A percentile compares a stretch with the other conserved stretches of the same genome.
Conservation (phyloP, 805 yeast species). For the Blastobotrys parvus region DNA sequence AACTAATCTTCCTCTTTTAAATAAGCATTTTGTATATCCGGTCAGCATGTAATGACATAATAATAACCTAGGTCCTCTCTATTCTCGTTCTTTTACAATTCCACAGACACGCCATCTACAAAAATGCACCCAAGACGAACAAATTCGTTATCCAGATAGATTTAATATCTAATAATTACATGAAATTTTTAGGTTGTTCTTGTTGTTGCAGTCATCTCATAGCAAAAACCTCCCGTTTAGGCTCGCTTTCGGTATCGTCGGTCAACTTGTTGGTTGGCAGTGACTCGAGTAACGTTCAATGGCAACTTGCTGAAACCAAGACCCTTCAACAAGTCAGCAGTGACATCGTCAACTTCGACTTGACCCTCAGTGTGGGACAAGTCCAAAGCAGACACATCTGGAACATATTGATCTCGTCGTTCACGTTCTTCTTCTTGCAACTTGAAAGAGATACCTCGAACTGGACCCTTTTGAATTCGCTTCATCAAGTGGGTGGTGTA, state of each 20-base stretch:
- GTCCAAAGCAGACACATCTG: conserved; percentile 99
- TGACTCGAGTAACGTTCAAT: conserved; percentile 73
- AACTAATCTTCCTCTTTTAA: too few relatives aligned
- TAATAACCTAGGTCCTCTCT: too few relatives aligned
- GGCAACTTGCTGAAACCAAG: conserved; percentile 73
- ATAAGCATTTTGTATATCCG: too few relatives aligned
- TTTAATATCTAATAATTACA: too few relatives aligned
- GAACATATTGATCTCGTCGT: conserved; percentile 99
- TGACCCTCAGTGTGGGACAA: conserved; percentile 92
- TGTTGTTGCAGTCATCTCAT: too few relatives aligned
- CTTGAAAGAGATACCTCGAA: conserved; percentile 99
- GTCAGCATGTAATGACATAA: too few relatives aligned
- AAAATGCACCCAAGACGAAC: too few relatives aligned
- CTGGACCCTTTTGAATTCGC: conserved; percentile 99
- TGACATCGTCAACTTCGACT: conserved; percentile 94
- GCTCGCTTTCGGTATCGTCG: conserved; percentile 91
- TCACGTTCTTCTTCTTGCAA: conserved; percentile 99
- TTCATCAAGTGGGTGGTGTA: conserved; percentile 99
- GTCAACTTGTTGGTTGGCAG: conserved; percentile 62
- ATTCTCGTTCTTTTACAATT: too few relatives aligned
- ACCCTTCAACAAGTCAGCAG: conserved; percentile 88
- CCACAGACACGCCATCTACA: too few relatives aligned
- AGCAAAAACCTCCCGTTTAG: conserved; percentile 33
- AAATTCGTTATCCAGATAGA: too few relatives aligned
- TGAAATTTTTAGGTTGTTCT: too few relatives aligned